Evolutionary conservation across 345 rosid species (phyloP).

Genomic region (Mercurialis annua): DNA sequence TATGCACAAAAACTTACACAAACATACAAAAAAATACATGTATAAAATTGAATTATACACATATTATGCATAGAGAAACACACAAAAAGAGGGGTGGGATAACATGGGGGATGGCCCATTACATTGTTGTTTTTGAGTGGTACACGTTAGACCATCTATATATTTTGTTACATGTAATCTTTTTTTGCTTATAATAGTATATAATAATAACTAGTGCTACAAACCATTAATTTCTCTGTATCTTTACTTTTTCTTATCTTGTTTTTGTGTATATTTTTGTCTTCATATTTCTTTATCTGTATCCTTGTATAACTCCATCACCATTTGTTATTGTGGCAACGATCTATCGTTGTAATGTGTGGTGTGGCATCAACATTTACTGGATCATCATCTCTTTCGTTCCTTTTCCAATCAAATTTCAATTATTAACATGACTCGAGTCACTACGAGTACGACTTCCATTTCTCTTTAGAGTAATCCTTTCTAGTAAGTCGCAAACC

Average conservation of each 20-base stretch:
- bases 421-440: background rate
- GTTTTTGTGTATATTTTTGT: background rate
- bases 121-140: constrained; percentile 23
- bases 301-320: constrained; percentile 19
- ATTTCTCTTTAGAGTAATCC: too few relatives aligned
- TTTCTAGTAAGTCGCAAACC: too few relatives aligned
- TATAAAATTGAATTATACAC: too few relatives aligned
- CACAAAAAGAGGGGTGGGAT: background rate
- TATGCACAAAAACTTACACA: background rate
- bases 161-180: background rate
- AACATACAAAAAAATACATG: background rate
- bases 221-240: background rate
- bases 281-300: constrained; percentile 1
- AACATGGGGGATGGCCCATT: constrained; percentile 15
- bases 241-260: constrained; percentile 9
- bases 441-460: background rate
- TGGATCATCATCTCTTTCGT: background rate
- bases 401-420: background rate
- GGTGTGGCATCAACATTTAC: constrained; percentile 12
- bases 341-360: constrained; percentile 16
- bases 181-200: background rate
- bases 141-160: constrained; percentile 19
- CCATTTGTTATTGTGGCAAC: constrained; percentile 24
- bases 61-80: background rate
- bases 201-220: constrained; percentile 9